Evolutionary conservation across 2,329 filamentous ascomycete genomes (phyloP), one percentile per base, ranked within the genome.

Genomic region (Hansfordia pulvinata): DNA sequence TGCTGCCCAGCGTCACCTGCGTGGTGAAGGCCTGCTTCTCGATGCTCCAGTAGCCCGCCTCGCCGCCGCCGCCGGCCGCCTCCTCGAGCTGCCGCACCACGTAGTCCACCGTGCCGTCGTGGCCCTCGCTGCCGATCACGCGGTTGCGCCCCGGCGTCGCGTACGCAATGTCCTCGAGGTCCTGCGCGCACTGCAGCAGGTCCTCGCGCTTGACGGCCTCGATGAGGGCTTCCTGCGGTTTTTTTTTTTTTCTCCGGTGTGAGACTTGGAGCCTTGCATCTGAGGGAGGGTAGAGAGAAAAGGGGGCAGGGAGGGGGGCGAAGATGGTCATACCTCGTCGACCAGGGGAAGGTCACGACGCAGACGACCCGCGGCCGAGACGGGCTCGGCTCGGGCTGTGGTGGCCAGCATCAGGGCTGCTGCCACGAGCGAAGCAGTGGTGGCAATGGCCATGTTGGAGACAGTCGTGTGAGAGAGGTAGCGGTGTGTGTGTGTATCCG

Each of bases 51-150:
- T 50, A 50, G 24, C 46, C 43, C 17, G 42, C 44, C 10, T 51
- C 37, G 10, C 40, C 34, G n/a, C n/a, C n/a, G n/a, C n/a, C n/a
- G n/a, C n/a, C n/a, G n/a, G n/a, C n/a, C n/a, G n/a, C n/a, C n/a
- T n/a, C n/a, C 19, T 39, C 34, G 27, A 60, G 42, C 30, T 54
- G 47, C 10, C 49, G 39, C 17, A 40, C 33, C 29, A 52, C 37
- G 35, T 46, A 54, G 12, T 49, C 37, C 14, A 53, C 39, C 21
- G 41, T 54, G 17, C 41, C 39, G 20, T 47, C 40, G 34, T 53
- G 49, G 20, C 50, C 50, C 17, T 42, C 38, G 6, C 43, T 44
- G 17, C 51, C 49, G 26, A 51, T 47, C 10, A 49, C 42, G 25
- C 47, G 41, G 38, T 49, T 49, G 19, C 42, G 35, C 7, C 30